These are phyloP conservation scores for Hemisphaericaspora subhashii DNA, from an alignment of 1,139 yeast species.

Conservation along the genomic window DNA sequence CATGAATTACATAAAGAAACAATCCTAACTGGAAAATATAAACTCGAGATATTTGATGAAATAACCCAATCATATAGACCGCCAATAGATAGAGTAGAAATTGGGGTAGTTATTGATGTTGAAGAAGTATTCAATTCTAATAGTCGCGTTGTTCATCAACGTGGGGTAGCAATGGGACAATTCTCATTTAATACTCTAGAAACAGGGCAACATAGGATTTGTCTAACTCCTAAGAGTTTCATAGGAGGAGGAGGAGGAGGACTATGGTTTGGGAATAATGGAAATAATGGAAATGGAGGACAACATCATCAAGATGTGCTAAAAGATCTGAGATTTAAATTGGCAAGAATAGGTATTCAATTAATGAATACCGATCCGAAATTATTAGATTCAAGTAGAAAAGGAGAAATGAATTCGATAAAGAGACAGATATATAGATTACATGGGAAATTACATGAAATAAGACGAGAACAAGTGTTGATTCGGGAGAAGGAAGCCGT, in stretches of 20 bases:
- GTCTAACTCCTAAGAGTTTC: constrained; percentile 63
- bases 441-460: constrained; percentile 54
- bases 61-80: constrained; percentile 43
- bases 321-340: constrained; percentile 51
- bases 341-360: constrained; percentile 51
- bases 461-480: constrained; percentile 63
- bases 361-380: constrained; percentile 53
- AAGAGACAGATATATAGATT: constrained; percentile 54
- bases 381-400: constrained; percentile 51
- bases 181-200: constrained; percentile 70
- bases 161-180: constrained; percentile 57
- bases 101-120: constrained; percentile 47
- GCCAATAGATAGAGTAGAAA: constrained; percentile 33
- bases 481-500: constrained; percentile 69
- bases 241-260: constrained; percentile 18
- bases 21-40: constrained; percentile 57
- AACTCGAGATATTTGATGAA: constrained; percentile 56
- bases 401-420: constrained; percentile 46
- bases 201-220: constrained; percentile 71
- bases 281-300: constrained; percentile 8
- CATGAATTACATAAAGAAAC: constrained; percentile 63
- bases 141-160: constrained; percentile 69
- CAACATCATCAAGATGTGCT: constrained; percentile 6
- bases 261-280: background rate
- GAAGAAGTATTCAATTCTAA: constrained; percentile 64